Percentiles rank a stretch among this genome's conserved stretches.
These are phyloP conservation scores for Saccharomycopsis hybrid DNA, from an alignment of 1,139 yeast species.

Conservation along the genomic window DNA sequence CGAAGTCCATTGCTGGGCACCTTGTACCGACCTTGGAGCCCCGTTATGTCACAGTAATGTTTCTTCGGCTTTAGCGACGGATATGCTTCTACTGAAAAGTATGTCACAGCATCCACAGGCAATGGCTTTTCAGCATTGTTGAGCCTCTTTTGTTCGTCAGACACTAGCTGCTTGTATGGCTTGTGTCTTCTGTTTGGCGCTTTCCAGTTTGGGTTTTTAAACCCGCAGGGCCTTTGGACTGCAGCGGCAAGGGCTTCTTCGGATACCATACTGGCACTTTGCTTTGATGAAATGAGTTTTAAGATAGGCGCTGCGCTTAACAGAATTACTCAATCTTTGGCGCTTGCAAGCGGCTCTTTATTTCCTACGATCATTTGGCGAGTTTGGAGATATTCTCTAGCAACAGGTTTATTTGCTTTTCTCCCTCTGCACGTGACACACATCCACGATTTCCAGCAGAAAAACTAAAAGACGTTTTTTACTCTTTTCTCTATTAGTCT, in stretches of 20 bases:
- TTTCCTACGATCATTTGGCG: too few relatives aligned
- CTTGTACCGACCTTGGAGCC: slow-evolving; percentile 71
- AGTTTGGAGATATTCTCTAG: too few relatives aligned
- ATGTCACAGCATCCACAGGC: slow-evolving; percentile 36
- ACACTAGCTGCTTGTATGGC: slow-evolving; percentile 64
- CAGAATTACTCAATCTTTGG: too few relatives aligned
- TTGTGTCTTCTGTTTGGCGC: slow-evolving; percentile 61
- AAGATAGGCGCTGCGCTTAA: too few relatives aligned
- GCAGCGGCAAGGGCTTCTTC: slow-evolving; percentile 16
- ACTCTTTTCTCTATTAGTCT: too few relatives aligned
- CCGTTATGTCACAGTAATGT: slow-evolving; percentile 92
- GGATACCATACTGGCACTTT: slow-evolving; percentile 7
- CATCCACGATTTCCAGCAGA: too few relatives aligned
- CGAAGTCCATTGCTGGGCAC: slow-evolving; percentile 73
- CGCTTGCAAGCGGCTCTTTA: too few relatives aligned
- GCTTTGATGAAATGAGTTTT: neutral
- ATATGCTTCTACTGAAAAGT: slow-evolving; percentile 69
- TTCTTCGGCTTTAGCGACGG: slow-evolving; percentile 79
- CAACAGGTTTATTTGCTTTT: too few relatives aligned
- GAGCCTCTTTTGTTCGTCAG: slow-evolving; percentile 70
- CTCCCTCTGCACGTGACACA: too few relatives aligned
- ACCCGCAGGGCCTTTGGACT: slow-evolving; percentile 27
- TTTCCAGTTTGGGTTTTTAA: slow-evolving; percentile 50
- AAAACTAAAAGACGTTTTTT: too few relatives aligned
- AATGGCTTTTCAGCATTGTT: slow-evolving; percentile 30